Evolutionary conservation across 805 yeast genomes (phyloP).

Genomic region (Metschnikowia henanensis): DNA sequence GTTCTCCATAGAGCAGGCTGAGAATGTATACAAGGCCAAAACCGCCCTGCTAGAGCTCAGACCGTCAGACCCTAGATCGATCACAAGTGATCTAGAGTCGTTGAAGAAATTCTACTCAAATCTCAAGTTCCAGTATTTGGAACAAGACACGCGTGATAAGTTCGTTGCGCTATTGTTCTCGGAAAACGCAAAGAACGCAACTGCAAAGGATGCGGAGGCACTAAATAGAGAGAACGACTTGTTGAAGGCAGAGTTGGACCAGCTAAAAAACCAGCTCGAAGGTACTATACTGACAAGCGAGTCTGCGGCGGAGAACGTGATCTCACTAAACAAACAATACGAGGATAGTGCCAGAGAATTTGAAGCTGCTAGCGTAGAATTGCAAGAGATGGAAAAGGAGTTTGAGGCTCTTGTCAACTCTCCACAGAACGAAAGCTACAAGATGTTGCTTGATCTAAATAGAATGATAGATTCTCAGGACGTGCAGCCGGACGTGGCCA

Average conservation of each 20-base stretch:
- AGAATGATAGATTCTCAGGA: constrained; percentile 16
- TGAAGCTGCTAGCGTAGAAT: constrained; percentile 25
- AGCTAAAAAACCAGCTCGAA: constrained; percentile 24
- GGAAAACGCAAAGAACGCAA: constrained; percentile 29
- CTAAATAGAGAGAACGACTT: constrained; percentile 23
- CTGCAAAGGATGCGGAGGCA: constrained; percentile 33
- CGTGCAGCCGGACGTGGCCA: constrained; percentile 16
- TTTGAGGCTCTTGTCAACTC: constrained; percentile 12
- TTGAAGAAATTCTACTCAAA: constrained; percentile 49
- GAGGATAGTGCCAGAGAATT: constrained; percentile 26
- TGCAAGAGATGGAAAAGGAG: constrained; percentile 21
- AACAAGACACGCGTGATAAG: constrained; percentile 70
- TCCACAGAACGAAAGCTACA: constrained; percentile 18
- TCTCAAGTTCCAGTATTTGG: constrained; percentile 63
- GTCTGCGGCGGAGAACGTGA: constrained; percentile 26
- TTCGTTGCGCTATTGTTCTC: constrained; percentile 53
- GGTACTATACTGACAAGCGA: constrained; percentile 19
- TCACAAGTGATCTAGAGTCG: constrained; percentile 30
- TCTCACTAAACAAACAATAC: constrained; percentile 25
- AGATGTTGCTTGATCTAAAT: constrained; percentile 14
- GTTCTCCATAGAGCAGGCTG: constrained; percentile 12
- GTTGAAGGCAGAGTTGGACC: constrained; percentile 7
- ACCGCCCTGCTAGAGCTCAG: constrained; percentile 9
- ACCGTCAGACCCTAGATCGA: constrained; percentile 12
- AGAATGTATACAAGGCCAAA: constrained; percentile 8